phyloP scores from a whole-genome alignment of 345 rosid genomes.

The Eucalyptus lansdowneana region DNA sequence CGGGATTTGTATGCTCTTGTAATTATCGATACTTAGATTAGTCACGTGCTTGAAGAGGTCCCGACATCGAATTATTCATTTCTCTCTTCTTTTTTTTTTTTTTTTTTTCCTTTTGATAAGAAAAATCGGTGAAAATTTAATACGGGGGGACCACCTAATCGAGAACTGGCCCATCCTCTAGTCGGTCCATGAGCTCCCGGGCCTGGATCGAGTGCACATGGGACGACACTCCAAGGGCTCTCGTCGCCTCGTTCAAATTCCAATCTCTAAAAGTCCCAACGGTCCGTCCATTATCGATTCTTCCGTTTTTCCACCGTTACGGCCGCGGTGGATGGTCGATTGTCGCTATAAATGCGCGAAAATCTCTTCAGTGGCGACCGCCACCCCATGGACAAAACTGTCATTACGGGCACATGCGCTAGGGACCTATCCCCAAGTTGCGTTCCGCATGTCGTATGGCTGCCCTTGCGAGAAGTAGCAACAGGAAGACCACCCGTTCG shows the following conservation, averaged over 20 bases:
- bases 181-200: neutral
- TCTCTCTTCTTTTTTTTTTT: neutral
- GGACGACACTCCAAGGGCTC: neutral
- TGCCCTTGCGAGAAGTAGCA: neutral
- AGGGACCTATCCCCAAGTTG: neutral
- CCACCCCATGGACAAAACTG: neutral
- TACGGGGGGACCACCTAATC: neutral
- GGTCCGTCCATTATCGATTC: neutral
- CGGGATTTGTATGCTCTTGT: neutral
- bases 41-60: neutral
- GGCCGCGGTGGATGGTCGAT: neutral
- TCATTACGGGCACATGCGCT: neutral
- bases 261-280: neutral
- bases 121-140: neutral
- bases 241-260: neutral
- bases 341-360: neutral
- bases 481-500: neutral
- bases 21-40: neutral
- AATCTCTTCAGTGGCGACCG: neutral
- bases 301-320: accelerated
- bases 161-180: neutral
- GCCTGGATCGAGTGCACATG: neutral
- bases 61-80: neutral
- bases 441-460: neutral
- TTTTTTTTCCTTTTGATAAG: too few species aligned